Conservation (phyloP, 2,329 filamentous ascomycete genomes). For the Botrytis squamosa region DNA sequence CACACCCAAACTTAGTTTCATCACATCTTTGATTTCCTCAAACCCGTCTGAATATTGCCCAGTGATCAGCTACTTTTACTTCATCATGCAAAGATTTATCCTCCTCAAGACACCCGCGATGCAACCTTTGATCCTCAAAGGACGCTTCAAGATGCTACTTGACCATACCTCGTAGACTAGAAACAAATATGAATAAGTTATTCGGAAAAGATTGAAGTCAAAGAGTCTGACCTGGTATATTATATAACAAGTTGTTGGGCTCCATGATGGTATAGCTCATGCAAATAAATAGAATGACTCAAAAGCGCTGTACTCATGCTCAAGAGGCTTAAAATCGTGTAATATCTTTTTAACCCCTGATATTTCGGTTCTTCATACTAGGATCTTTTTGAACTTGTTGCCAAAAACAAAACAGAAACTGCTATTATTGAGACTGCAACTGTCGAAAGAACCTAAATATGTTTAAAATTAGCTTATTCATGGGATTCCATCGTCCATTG, state of each 20-base stretch:
- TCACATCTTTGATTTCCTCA: neutral
- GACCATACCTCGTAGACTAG: slow-evolving; percentile 86
- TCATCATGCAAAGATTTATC: slow-evolving; percentile 76
- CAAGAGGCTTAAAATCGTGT: slow-evolving; percentile 79
- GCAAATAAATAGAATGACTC: slow-evolving; percentile 76
- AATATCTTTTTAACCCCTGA: slow-evolving; percentile 16
- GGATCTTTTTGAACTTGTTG: slow-evolving; percentile 41
- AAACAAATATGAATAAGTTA: slow-evolving; percentile 85
- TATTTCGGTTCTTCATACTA: slow-evolving; percentile 10
- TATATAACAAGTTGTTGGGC: slow-evolving; percentile 78
- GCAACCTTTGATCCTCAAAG: slow-evolving; percentile 75
- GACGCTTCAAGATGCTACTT: slow-evolving; percentile 60
- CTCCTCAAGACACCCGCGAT: slow-evolving; percentile 70
- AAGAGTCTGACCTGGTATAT: slow-evolving; percentile 77
- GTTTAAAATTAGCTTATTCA: neutral
- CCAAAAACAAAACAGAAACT: slow-evolving; percentile 62
- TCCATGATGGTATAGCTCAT: slow-evolving; percentile 67
- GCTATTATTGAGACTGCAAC: slow-evolving; percentile 63
- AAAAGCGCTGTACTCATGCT: slow-evolving; percentile 82
- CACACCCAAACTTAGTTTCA: neutral
- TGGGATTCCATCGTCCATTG: neutral
- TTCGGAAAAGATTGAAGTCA: slow-evolving; percentile 72
- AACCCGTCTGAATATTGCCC: neutral
- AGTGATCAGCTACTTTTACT: slow-evolving; percentile 45
- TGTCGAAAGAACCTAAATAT: slow-evolving; percentile 57